Evolutionary conservation across 768 basidiomycete species (phyloP).

Genomic region (Tephrocybe sp.): DNA sequence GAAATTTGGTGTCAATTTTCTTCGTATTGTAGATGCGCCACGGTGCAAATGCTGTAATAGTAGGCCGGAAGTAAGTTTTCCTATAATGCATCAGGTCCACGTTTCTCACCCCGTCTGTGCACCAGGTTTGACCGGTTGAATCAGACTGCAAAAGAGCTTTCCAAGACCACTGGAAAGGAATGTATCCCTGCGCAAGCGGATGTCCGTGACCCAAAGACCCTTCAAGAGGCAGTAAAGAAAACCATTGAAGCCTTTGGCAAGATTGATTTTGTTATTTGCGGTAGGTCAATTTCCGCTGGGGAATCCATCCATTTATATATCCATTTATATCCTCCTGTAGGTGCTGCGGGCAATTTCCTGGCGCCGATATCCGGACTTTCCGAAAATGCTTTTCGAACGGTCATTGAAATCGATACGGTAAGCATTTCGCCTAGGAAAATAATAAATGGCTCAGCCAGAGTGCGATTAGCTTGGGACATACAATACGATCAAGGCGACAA

Average conservation of each 20-base stretch:
- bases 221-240: slow-evolving; percentile 74
- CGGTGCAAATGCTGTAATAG: slow-evolving; percentile 78
- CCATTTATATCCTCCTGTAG: slow-evolving; percentile 34
- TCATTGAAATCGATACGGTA: slow-evolving; percentile 92
- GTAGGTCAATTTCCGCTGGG: slow-evolving; percentile 41
- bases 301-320: not conserved
- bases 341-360: slow-evolving; percentile 96
- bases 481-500: slow-evolving; percentile 92
- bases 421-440: slow-evolving; percentile 25
- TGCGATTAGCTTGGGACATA: slow-evolving; percentile 76
- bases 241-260: slow-evolving; percentile 76
- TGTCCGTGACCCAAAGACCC: slow-evolving; percentile 72
- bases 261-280: slow-evolving; percentile 95
- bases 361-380: slow-evolving; percentile 82
- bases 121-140: slow-evolving; percentile 69
- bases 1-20: too few species aligned
- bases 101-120: too few species aligned
- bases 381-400: slow-evolving; percentile 89
- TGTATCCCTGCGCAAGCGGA: slow-evolving; percentile 81
- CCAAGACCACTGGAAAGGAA: slow-evolving; percentile 60
- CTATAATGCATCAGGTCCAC: not conserved
- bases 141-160: slow-evolving; percentile 69
- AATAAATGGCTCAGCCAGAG: not conserved
- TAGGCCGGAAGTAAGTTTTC: slow-evolving; percentile 78
- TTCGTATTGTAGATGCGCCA: slow-evolving; percentile 63